These are phyloP conservation scores for Gyromitra esculenta DNA, from an alignment of 2,329 filamentous ascomycete species.

Conservation along the genomic window DNA sequence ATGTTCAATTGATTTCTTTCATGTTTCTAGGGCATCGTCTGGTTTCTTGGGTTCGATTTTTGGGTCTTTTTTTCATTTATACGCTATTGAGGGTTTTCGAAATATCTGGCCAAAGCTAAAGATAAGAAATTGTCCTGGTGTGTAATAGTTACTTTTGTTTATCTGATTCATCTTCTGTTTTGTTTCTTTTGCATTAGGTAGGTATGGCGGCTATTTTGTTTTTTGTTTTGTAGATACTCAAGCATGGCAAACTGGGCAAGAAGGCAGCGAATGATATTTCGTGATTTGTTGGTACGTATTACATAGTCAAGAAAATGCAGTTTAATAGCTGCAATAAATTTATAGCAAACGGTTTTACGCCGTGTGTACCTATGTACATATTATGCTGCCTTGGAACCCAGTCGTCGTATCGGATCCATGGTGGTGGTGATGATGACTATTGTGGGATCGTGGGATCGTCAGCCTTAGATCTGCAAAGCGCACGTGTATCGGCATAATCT, in stretches of 20 bases:
- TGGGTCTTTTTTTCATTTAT: constrained; percentile 13
- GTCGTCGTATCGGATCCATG: constrained; percentile 1
- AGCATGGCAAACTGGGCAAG: constrained; percentile 3
- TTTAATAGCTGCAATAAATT: neutral
- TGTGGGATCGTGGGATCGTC: constrained; percentile 6
- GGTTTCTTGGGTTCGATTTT: constrained; percentile 38
- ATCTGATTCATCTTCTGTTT: constrained; percentile 22
- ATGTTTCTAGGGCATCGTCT: constrained; percentile 29
- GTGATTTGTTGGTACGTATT: neutral
- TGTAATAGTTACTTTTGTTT: constrained; percentile 31
- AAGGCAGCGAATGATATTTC: constrained; percentile 35
- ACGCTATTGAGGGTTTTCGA: constrained; percentile 8
- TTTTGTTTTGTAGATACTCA: constrained; percentile 24
- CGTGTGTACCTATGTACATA: neutral
- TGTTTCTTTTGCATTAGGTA: constrained; percentile 11
- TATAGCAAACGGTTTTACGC: neutral
- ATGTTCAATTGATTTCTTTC: constrained; percentile 34
- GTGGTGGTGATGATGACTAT: neutral
- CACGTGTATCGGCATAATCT: constrained; percentile 33
- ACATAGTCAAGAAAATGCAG: neutral
- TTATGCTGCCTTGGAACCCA: neutral
- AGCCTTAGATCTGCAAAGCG: constrained; percentile 17
- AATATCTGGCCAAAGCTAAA: constrained; percentile 45
- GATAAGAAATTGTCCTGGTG: constrained; percentile 12
- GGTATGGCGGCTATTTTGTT: constrained; percentile 9